A percentile compares a stretch with the other conserved stretches of the same genome.
These are phyloP conservation scores for Entomophthora muscae DNA, from an alignment of 371 early-diverging fungal genomes.

Conservation along the genomic window DNA sequence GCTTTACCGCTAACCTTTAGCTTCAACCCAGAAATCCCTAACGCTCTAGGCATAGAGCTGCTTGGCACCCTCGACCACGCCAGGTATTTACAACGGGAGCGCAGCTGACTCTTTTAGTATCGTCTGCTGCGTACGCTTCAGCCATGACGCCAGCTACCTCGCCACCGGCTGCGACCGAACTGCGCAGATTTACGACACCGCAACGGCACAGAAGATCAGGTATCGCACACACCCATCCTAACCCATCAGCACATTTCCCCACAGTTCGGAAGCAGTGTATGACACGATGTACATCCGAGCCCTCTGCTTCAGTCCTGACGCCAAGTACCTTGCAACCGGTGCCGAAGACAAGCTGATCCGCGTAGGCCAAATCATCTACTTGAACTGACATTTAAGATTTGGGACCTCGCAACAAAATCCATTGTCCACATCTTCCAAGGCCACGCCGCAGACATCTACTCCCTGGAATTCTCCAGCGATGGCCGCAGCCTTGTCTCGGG, in stretches of 20 bases:
- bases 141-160: slow-evolving; percentile 73
- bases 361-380: slow-evolving; percentile 18
- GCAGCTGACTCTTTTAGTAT: slow-evolving; percentile 34
- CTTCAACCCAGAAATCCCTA: slow-evolving; percentile 52
- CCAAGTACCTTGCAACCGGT: slow-evolving; percentile 81
- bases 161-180: slow-evolving; percentile 91
- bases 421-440: slow-evolving; percentile 57
- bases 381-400: slow-evolving; percentile 31
- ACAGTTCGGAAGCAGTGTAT: slow-evolving; percentile 49
- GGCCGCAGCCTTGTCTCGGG: slow-evolving; percentile 85
- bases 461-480: slow-evolving; percentile 84
- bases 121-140: slow-evolving; percentile 94
- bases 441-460: slow-evolving; percentile 94
- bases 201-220: slow-evolving; percentile 47
- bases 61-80: slow-evolving; percentile 72
- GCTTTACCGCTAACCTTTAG: too few species aligned
- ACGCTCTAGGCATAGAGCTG: slow-evolving; percentile 59
- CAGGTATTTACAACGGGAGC: slow-evolving; percentile 14
- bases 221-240: slow-evolving; percentile 16
- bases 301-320: slow-evolving; percentile 92
- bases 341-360: slow-evolving; percentile 93
- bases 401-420: slow-evolving; percentile 52
- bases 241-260: slow-evolving; percentile 45
- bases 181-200: slow-evolving; percentile 75
- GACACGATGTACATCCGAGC: slow-evolving; percentile 86